Percentiles rank a stretch among this genome's conserved stretches.
phyloP scores from a whole-genome alignment of 2,329 filamentous ascomycete species.

The Hypoxylon sp. region DNA sequence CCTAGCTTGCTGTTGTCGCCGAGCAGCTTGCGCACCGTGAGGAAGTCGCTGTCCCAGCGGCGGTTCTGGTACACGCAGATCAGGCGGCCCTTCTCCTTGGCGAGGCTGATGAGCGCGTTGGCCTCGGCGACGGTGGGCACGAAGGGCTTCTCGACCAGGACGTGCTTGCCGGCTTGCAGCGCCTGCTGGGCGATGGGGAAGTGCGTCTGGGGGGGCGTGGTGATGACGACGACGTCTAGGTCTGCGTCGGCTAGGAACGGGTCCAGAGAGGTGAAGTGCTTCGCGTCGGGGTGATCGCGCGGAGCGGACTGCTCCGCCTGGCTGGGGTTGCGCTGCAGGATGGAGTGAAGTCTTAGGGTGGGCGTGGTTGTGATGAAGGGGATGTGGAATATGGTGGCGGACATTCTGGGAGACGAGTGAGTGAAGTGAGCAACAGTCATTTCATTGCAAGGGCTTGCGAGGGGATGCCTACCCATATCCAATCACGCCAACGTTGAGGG shows the following conservation, averaged over 20 bases:
- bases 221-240: conserved; percentile 78
- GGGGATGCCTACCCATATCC: conserved; percentile 61
- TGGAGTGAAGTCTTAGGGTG: conserved; percentile 75
- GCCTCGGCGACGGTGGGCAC: conserved; percentile 78
- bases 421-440: conserved; percentile 39
- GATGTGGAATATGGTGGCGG: conserved; percentile 86
- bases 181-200: conserved; percentile 73
- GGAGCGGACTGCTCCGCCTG: conserved; percentile 71
- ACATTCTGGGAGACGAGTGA: conserved; percentile 57
- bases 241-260: conserved; percentile 73
- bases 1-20: conserved; percentile 70
- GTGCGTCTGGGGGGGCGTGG: conserved; percentile 79
- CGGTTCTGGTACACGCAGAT: conserved; percentile 82
- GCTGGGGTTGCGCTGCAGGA: conserved; percentile 80
- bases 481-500: conserved; percentile 64
- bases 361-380: conserved; percentile 77
- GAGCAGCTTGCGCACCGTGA: conserved; percentile 75
- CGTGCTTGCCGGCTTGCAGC: conserved; percentile 78
- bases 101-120: conserved; percentile 68
- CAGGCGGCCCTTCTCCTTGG: conserved; percentile 63
- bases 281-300: conserved; percentile 73
- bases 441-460: conserved; percentile 6
- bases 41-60: conserved; percentile 82
- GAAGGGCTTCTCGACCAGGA: conserved; percentile 87
- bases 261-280: conserved; percentile 72